These are phyloP conservation scores for Xylaria sp. DNA, from an alignment of 2,329 filamentous ascomycete genomes.

Conservation along the genomic window DNA sequence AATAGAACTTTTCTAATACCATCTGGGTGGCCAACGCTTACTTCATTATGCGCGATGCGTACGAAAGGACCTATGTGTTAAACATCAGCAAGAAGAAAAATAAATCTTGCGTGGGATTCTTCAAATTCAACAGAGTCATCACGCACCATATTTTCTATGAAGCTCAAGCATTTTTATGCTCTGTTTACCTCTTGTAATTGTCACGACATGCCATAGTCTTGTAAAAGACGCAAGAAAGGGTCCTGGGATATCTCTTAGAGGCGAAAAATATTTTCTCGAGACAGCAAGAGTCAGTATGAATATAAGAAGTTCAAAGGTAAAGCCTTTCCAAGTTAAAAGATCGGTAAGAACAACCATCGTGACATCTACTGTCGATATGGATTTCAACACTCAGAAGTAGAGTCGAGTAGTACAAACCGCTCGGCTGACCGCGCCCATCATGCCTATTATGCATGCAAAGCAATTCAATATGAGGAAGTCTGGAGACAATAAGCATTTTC, in stretches of 20 bases:
- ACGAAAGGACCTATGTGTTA: slow-evolving; percentile 52
- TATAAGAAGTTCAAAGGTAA: not conserved
- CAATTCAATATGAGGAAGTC: too few species aligned
- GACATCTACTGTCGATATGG: not conserved
- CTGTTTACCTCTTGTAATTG: slow-evolving; percentile 53
- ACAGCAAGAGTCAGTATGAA: slow-evolving; percentile 5
- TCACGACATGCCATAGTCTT: slow-evolving; percentile 54
- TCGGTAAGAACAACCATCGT: slow-evolving; percentile 4
- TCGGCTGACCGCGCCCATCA: not conserved
- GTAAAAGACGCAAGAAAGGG: slow-evolving; percentile 56
- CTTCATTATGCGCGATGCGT: slow-evolving; percentile 57
- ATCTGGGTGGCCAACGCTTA: slow-evolving; percentile 57
- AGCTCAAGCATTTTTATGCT: slow-evolving; percentile 52
- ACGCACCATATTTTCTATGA: slow-evolving; percentile 55
- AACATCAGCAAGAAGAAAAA: not conserved
- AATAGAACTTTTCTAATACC: slow-evolving; percentile 53
- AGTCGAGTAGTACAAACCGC: not conserved
- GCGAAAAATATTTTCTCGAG: slow-evolving; percentile 50
- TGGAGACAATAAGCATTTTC: not conserved
- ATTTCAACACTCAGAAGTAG: not conserved
- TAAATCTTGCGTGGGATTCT: not conserved
- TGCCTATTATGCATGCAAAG: not conserved
- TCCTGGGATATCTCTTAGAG: slow-evolving; percentile 55
- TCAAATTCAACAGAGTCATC: not conserved
- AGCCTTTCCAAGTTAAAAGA: slow-evolving; percentile 8